phyloP scores from a whole-genome alignment of 345 rosid genomes.

The Limnanthes douglasii region DNA sequence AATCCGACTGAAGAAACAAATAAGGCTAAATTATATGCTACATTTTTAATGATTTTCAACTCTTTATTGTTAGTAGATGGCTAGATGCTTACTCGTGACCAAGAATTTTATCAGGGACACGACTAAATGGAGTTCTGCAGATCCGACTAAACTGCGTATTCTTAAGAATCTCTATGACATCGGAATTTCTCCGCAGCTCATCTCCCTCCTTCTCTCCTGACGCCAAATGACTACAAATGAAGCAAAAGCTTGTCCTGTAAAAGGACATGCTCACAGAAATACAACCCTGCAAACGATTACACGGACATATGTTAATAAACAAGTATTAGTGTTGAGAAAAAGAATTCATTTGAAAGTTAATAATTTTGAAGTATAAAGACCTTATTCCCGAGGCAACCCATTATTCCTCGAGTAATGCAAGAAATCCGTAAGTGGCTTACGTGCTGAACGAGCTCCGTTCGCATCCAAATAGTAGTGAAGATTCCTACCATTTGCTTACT shows the following conservation, averaged over 20 bases:
- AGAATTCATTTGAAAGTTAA: neutral
- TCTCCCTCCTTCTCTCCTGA: conserved; percentile 98
- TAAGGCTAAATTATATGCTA: neutral
- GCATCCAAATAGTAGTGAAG: conserved; percentile 81
- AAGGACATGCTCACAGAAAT: conserved; percentile 78
- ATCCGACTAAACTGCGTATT: conserved; percentile 71
- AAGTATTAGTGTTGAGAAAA: conserved; percentile 1
- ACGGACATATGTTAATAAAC: neutral
- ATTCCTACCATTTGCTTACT: conserved; percentile 98
- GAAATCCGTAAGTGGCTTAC: conserved; percentile 71
- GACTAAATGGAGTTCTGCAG: conserved; percentile 33
- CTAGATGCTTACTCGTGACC: conserved; percentile 57
- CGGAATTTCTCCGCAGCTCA: conserved; percentile 66
- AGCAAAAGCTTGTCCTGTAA: conserved; percentile 79
- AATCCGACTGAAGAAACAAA: conserved; percentile 34
- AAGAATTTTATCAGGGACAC: conserved; percentile 53
- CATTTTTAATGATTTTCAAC: neutral
- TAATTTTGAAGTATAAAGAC: conserved; percentile 12
- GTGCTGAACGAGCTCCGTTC: conserved; percentile 63
- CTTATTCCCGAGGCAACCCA: conserved; percentile 95
- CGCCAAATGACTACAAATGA: conserved; percentile 86
- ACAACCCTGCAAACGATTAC: conserved; percentile 50
- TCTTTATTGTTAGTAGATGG: neutral
- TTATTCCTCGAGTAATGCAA: conserved; percentile 60
- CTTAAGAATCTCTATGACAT: conserved; percentile 65